Conservation (phyloP, 2,329 filamentous ascomycete genomes). For the Colletotrichum orbiculare region DNA sequence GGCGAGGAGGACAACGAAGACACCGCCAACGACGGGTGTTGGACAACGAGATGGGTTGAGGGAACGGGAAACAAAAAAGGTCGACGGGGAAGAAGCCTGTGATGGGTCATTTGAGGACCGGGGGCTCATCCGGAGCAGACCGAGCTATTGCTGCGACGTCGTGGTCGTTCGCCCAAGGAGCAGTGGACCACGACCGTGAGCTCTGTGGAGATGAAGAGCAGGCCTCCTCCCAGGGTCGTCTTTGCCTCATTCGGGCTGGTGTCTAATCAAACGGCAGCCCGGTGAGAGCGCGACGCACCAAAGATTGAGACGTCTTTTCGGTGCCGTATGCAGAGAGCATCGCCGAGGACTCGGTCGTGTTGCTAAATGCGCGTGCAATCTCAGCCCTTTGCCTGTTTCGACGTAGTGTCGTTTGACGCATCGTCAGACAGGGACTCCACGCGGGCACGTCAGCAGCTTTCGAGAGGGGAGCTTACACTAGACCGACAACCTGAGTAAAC, state of each 20-base stretch:
- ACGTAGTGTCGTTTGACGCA: conserved; percentile 5
- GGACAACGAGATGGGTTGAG: no score
- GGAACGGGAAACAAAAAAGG: conserved; percentile 29
- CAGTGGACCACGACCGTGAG: conserved; percentile 30
- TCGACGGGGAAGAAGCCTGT: conserved; percentile 12
- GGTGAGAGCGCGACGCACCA: conserved; percentile 19
- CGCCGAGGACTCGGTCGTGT: background rate
- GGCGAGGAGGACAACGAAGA: conserved; percentile 3
- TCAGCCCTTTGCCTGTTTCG: conserved; percentile 25
- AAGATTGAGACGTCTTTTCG: background rate
- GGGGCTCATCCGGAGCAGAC: conserved; percentile 28
- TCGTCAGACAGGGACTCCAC: conserved; percentile 29
- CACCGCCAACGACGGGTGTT: no score
- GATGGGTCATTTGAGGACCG: background rate
- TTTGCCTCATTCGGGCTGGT: conserved; percentile 30
- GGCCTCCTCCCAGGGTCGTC: conserved; percentile 22
- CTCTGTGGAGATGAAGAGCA: conserved; percentile 35
- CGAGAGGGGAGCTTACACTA: conserved; percentile 2
- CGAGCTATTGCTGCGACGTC: conserved; percentile 33
- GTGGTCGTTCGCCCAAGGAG: conserved; percentile 17
- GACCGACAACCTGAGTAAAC: background rate
- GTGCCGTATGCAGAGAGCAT: background rate
- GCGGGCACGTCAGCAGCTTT: conserved; percentile 28
- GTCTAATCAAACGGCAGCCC: conserved; percentile 34
- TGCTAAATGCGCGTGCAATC: conserved; percentile 23